Conservation (phyloP, 2,329 filamentous ascomycete species). For the Colletotrichum liriopes region DNA sequence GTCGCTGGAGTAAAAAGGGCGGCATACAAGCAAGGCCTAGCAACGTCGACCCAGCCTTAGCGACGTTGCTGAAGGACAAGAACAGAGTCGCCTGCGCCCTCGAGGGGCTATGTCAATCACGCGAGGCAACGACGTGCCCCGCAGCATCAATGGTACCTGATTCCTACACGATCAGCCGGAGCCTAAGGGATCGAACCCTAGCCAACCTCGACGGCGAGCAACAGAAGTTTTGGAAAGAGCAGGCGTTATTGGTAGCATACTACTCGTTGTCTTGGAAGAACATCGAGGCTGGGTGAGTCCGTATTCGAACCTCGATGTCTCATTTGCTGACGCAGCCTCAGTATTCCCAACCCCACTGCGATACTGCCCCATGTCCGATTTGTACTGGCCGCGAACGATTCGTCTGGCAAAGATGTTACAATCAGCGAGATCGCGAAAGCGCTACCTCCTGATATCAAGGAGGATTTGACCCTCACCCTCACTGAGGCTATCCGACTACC, state of each 20-base stretch:
- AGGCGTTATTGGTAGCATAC: conserved; percentile 1
- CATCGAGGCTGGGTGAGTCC: background rate
- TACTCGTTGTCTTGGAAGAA: background rate
- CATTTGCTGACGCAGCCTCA: background rate
- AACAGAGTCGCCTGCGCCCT: background rate
- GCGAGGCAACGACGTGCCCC: background rate
- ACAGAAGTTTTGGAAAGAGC: background rate
- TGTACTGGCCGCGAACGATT: background rate
- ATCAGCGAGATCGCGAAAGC: background rate
- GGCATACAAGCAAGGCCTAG: background rate
- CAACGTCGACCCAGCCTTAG: background rate
- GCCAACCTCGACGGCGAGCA: background rate
- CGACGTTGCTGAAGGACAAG: background rate
- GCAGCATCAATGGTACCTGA: background rate
- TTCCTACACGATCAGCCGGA: background rate
- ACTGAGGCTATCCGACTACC: background rate
- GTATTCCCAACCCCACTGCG: background rate
- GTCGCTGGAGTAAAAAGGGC: background rate
- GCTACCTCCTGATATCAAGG: background rate
- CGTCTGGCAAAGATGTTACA: background rate
- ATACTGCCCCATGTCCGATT: background rate
- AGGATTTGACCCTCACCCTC: background rate
- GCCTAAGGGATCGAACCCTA: background rate
- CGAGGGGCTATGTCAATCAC: background rate
- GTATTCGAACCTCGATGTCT: background rate